Base-by-base conservation (phyloP, 1,139 yeast genomes). In the Nakaseomyces delphensis region DNA sequence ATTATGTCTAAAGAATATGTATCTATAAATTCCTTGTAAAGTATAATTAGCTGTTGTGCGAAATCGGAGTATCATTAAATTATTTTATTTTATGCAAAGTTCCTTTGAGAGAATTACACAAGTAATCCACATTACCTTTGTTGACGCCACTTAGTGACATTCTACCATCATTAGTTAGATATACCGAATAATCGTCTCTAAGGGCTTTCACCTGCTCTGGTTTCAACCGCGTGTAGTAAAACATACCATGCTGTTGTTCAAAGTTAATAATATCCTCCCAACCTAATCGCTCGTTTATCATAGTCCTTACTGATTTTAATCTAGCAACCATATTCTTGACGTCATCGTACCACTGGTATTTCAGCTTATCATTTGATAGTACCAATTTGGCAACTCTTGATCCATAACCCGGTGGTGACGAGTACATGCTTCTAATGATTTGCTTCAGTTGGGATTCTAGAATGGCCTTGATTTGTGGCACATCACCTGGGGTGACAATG, bases 341-440 rank as follows among this genome's bases (percentile, higher is more conserved):
- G 64, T 91, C 96, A 38, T 65, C 52, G 55, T 76, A 73, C 98
- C 97, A 91, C 60, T 80, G 80, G 15, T 65, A 57, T 62, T 75
- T 79, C 52, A 89, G 73, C 30, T 67, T 68, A 43, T 76, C 73
- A 55, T 78, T 72, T 47, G 76, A 73, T 45, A 91, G 73, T 43
- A 89, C 81, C 52, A 76, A 69, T 60, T 82, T 83, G 18, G 86
- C 97, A 45, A 91, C 77, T 60, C 86, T 80, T 27, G 96, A 82
- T 29, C 97, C 97, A 64, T 86, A 93, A 45, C 86, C 84, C 43
- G 97, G 96, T 18, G 97, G 96, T 47, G 91, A 85, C 9, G 96
- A 87, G 67, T 85, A 82, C 58, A 84, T 81, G 41, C 95, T 83
- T 62, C 98, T 77, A 51, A 83, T 83, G 56, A 84, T 75, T 57